phyloP scores from a whole-genome alignment of 2,329 filamentous ascomycete genomes.

The Exophiala bonariae region DNA sequence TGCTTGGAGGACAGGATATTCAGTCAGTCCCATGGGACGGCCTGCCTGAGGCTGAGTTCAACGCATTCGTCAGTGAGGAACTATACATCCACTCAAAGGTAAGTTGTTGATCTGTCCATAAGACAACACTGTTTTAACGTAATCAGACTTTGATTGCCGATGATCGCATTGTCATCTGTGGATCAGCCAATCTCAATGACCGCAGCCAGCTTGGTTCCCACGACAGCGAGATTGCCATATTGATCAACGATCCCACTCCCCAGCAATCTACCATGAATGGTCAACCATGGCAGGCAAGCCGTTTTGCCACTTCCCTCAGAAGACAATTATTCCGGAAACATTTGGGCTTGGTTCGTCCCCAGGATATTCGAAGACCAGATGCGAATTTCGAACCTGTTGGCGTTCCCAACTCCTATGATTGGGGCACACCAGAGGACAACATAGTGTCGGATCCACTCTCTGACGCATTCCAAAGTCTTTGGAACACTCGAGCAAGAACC shows the following conservation, averaged over 20 bases:
- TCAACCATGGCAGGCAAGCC: constrained; percentile 72
- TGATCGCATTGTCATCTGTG: constrained; percentile 80
- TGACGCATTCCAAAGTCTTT: constrained; percentile 55
- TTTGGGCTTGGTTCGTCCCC: constrained; percentile 74
- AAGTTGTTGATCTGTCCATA: constrained; percentile 19
- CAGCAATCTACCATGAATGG: constrained; percentile 78
- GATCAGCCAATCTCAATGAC: constrained; percentile 89
- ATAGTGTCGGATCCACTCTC: constrained; percentile 60
- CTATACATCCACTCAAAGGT: constrained; percentile 61
- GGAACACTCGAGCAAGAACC: constrained; percentile 58
- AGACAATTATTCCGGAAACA: constrained; percentile 89
- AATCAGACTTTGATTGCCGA: constrained; percentile 71
- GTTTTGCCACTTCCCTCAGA: constrained; percentile 77
- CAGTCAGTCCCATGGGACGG: constrained; percentile 62
- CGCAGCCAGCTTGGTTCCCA: constrained; percentile 83
- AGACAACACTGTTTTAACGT: constrained; percentile 19
- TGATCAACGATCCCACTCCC: constrained; percentile 78
- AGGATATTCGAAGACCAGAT: constrained; percentile 63
- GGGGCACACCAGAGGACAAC: constrained; percentile 48
- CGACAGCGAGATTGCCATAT: constrained; percentile 85
- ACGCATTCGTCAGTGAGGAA: constrained; percentile 64
- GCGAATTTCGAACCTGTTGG: constrained; percentile 60
- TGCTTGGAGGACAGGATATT: constrained; percentile 73
- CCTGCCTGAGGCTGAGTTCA: constrained; percentile 55
- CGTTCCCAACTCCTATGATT: constrained; percentile 56